These are phyloP conservation scores for Kurtzmaniella cleridarum DNA, from an alignment of 805 yeast genomes.

Conservation along the genomic window DNA sequence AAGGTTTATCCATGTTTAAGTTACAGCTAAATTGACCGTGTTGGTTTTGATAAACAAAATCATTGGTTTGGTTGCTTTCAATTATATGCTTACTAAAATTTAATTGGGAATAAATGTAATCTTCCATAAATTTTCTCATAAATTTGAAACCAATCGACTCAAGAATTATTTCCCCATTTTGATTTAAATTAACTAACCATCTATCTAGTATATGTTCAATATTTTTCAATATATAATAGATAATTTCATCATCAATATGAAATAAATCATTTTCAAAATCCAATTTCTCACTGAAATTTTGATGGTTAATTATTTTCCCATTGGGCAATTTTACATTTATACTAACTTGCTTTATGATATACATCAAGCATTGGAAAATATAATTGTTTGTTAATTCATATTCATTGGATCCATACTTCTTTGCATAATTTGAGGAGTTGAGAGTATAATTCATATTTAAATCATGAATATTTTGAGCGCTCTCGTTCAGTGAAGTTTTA, in stretches of 20 bases:
- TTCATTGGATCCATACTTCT: conserved; percentile 5
- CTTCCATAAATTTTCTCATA: conserved; percentile 3
- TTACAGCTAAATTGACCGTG: no score
- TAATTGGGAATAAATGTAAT: conserved; percentile 4
- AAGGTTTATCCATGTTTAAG: no score
- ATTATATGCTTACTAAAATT: neutral
- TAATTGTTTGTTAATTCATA: conserved; percentile 13
- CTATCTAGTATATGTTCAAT: conserved; percentile 1
- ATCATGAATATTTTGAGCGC: neutral
- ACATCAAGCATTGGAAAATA: conserved; percentile 23
- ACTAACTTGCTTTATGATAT: conserved; percentile 12
- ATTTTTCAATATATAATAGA: conserved; percentile 3
- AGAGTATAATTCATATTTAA: neutral
- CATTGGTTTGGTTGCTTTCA: neutral
- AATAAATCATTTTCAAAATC: conserved; percentile 7
- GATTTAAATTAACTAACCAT: conserved; percentile 1
- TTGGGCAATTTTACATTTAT: conserved; percentile 1
- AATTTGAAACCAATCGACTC: conserved; percentile 1
- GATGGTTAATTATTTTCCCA: neutral
- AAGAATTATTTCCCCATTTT: neutral
- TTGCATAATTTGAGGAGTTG: conserved; percentile 7
- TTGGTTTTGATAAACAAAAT: no score
- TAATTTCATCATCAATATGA: conserved; percentile 2
- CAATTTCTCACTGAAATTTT: conserved; percentile 5
- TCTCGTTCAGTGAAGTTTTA: conserved; percentile 2